Percentiles rank a stretch among this genome's conserved stretches.
phyloP scores from a whole-genome alignment of 1,284 basidiomycete genomes.

The Anthracocystis setariae region DNA sequence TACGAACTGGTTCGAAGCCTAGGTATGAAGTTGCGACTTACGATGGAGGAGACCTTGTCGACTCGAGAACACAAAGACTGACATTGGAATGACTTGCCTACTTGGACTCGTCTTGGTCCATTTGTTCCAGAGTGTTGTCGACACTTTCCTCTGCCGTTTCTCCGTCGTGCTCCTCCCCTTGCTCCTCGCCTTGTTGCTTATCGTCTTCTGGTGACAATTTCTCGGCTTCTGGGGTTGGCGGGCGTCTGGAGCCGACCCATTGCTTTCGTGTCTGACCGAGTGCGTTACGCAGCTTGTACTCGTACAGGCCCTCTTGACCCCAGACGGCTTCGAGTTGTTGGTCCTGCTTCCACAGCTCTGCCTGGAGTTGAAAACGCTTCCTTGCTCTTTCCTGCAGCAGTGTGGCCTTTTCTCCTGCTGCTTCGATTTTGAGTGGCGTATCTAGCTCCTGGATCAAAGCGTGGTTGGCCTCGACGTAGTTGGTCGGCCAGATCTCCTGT shows the following conservation, averaged over 20 bases:
- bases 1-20: too few relatives aligned
- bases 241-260: slow-evolving; percentile 30
- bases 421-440: slow-evolving; percentile 1
- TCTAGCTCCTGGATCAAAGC: slow-evolving; percentile 32
- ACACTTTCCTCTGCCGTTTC: slow-evolving; percentile 5
- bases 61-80: too few relatives aligned
- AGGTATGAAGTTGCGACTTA: too few relatives aligned
- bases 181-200: slow-evolving; percentile 2
- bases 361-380: slow-evolving; percentile 18
- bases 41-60: too few relatives aligned
- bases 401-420: slow-evolving; percentile 8
- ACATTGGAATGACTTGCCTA: background rate
- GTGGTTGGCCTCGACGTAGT: slow-evolving; percentile 24
- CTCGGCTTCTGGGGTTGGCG: slow-evolving; percentile 20
- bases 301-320: slow-evolving; percentile 46
- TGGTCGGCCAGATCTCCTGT: slow-evolving; percentile 12
- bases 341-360: slow-evolving; percentile 21
- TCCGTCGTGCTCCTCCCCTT: background rate
- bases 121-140: background rate
- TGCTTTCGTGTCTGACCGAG: slow-evolving; percentile 29
- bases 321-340: slow-evolving; percentile 26
- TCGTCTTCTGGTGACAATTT: slow-evolving; percentile 4
- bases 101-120: slow-evolving; percentile 9
- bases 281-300: slow-evolving; percentile 33
- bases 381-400: slow-evolving; percentile 10